These are phyloP conservation scores for Populus simonii DNA, from an alignment of 345 rosid genomes.

Conservation along the genomic window DNA sequence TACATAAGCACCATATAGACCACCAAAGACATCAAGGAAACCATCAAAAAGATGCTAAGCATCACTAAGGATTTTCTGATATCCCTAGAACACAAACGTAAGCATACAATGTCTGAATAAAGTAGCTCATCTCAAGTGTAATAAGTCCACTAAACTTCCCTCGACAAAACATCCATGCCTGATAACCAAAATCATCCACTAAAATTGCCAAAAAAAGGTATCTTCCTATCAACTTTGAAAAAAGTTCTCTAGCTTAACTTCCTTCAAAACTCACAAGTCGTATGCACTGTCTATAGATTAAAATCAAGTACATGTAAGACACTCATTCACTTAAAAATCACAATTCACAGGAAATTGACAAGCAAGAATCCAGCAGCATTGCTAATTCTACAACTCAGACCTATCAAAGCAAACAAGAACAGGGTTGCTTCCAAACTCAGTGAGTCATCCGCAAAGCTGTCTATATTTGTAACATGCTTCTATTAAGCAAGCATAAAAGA, in stretches of 20 bases:
- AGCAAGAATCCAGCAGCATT: background rate
- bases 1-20: background rate
- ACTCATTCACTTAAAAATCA: background rate
- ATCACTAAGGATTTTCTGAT: background rate
- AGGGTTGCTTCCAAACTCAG: background rate
- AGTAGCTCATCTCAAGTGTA: background rate
- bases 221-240: background rate
- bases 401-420: background rate
- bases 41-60: background rate
- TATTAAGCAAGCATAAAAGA: background rate
- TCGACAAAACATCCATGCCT: background rate
- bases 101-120: background rate
- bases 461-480: background rate
- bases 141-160: background rate
- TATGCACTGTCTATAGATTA: background rate
- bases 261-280: background rate
- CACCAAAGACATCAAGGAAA: background rate
- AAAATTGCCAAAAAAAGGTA: background rate
- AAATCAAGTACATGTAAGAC: background rate
- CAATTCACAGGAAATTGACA: background rate
- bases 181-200: background rate
- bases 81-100: background rate
- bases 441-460: background rate
- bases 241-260: background rate
- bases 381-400: background rate